phyloP scores from a whole-genome alignment of 176 grass and related monocot species.

The Oryza longistaminata region DNA sequence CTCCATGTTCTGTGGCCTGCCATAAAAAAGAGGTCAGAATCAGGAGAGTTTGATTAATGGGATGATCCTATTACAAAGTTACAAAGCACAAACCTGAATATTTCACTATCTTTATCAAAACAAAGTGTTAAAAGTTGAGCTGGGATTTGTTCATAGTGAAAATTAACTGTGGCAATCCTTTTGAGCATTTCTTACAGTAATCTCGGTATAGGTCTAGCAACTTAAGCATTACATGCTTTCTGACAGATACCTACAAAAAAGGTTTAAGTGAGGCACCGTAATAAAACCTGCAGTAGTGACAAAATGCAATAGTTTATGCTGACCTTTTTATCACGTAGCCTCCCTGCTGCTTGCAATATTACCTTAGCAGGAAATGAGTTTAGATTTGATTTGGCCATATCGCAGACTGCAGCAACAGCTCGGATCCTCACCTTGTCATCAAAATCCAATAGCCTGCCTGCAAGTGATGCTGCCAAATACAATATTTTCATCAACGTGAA shows the following conservation, averaged over 20 bases:
- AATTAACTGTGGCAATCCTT: slow-evolving; percentile 49
- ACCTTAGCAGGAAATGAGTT: slow-evolving; percentile 68
- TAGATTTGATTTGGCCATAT: slow-evolving; percentile 82
- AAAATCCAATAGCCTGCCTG: slow-evolving; percentile 83
- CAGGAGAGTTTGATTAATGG: slow-evolving; percentile 2
- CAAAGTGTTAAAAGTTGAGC: slow-evolving; percentile 74
- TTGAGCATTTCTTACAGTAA: slow-evolving; percentile 83
- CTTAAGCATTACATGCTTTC: slow-evolving; percentile 80
- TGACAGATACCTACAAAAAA: slow-evolving; percentile 73
- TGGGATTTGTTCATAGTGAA: slow-evolving; percentile 85
- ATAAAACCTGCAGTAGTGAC: slow-evolving; percentile 5
- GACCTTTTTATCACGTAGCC: slow-evolving; percentile 91
- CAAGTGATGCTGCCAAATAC: slow-evolving; percentile 58
- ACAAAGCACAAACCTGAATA: slow-evolving; percentile 64
- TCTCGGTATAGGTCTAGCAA: slow-evolving; percentile 76
- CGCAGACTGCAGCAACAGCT: slow-evolving; percentile 82
- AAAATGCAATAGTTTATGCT: slow-evolving; percentile 37
- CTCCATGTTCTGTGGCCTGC: slow-evolving; percentile 75
- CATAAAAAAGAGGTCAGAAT: slow-evolving; percentile 46
- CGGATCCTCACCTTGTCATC: slow-evolving; percentile 93
- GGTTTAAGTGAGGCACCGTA: slow-evolving; percentile 28
- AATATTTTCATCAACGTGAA: slow-evolving; percentile 34
- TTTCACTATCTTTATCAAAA: slow-evolving; percentile 76
- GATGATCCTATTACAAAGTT: slow-evolving; percentile 18
- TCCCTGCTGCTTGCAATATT: slow-evolving; percentile 55